Evolutionary conservation across 2,329 filamentous ascomycete genomes (phyloP), one percentile per base, ranked within the genome.

Genomic region (Pseudocercospora pini-densiflorae): DNA sequence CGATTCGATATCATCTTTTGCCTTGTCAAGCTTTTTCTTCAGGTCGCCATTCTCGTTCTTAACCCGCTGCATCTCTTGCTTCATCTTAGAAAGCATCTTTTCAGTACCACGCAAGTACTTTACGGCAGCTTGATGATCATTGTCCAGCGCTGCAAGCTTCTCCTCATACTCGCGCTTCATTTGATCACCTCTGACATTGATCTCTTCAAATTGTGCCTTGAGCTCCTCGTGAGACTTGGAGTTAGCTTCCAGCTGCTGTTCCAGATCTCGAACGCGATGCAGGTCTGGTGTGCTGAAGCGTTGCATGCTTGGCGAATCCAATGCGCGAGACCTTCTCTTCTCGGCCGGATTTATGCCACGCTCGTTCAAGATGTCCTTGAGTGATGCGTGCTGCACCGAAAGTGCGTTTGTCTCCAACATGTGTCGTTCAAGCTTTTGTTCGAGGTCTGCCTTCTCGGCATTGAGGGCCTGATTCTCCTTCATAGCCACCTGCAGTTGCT

Each of bases 41-140:
- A 99, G 84, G 67, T 91, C 91, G 19, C 85, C 83, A 75, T 97
- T 97, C 68, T 95, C 91, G 12, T 88, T 82, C 85, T 98, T 98
- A 81, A 96, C 95, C 65, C 93, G 92, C 62, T 91, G 86, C n/a
- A 99, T 85, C 81, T 99, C 95, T 75, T 97, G 93, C 83, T 98
- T 98, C 86, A 99, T 94, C 79, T 96, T 94, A 80, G 95, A 94
- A 58, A 99, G 87, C 93, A 99, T 97, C 86, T 97, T 98, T 81
- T 99, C 95, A 1, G 95, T 98, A 65, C 95, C 95, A 80, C 97
- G 96, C 72, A 99, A 92, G 76, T 99, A 99, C 79, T 97, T 95
- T 59, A 98, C 94, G 16, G 95, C 94, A 49, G 95, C 97, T 79
- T 97, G 93, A 78, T 99, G 97, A 78, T 99, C 95, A 77, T 94